Evolutionary conservation across 148 eudicot genomes (phyloP).

Genomic region (Vaccinium darrowii): DNA sequence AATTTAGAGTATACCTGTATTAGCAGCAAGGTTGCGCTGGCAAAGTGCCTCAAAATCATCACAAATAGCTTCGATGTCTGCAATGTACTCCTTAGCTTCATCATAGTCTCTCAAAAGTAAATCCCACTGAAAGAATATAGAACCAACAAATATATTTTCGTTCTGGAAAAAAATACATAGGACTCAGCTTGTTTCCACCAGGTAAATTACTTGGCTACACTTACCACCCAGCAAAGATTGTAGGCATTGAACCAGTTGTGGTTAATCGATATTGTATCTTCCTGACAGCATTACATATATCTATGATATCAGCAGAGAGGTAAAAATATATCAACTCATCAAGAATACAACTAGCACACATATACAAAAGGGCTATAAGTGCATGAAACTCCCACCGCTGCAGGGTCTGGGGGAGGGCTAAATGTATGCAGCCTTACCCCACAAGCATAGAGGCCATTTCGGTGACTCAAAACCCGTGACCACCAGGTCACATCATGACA

Average conservation of each 20-base stretch:
- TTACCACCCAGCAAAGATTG: conserved; percentile 93
- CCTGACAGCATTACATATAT: conserved; percentile 49
- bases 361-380: no score
- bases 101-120: conserved; percentile 80
- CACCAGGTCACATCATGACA: no score
- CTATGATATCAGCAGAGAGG: conserved; percentile 2
- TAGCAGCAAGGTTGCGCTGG: conserved; percentile 96
- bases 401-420: no score
- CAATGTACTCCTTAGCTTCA: conserved; percentile 81
- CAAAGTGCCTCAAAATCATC: conserved; percentile 96
- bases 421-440: no score
- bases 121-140: conserved; percentile 62
- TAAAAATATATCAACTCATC: not conserved
- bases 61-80: conserved; percentile 81
- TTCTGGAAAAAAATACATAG: not conserved
- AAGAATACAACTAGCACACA: not conserved
- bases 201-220: conserved; percentile 26
- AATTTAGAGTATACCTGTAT: conserved; percentile 57
- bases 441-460: no score
- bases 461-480: no score
- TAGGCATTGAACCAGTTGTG: conserved; percentile 99
- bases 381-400: no score
- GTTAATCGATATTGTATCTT: conserved; percentile 90
- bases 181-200: not conserved
- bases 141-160: conserved; percentile 6